Evolutionary conservation across 305 asterid genomes (phyloP).

Genomic region (Solanum hybrid): DNA sequence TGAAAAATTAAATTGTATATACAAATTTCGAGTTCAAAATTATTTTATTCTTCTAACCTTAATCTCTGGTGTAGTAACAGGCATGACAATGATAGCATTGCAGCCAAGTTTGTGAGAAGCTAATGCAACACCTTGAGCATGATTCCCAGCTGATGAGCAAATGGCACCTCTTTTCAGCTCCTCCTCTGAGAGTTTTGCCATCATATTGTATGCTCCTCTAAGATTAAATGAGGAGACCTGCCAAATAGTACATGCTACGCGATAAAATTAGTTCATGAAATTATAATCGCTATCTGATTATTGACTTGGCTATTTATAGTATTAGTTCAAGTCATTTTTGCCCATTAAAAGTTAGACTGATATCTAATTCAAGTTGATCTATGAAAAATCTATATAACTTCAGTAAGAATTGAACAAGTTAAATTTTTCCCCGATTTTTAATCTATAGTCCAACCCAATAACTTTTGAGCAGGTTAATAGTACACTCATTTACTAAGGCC

Average conservation of each 20-base stretch:
- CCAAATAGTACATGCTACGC: background rate
- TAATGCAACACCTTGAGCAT: slow-evolving; percentile 89
- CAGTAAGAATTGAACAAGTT: background rate
- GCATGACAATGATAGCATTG: slow-evolving; percentile 77
- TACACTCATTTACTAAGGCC: too few species aligned
- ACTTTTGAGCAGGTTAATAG: background rate
- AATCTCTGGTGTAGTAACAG: slow-evolving; percentile 76
- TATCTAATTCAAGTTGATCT: background rate
- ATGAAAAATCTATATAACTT: too few species aligned
- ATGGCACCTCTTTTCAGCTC: slow-evolving; percentile 64
- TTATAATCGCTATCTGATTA: background rate
- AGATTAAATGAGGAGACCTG: slow-evolving; percentile 89
- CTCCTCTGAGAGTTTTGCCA: slow-evolving; percentile 69
- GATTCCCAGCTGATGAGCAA: slow-evolving; percentile 94
- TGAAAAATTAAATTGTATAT: background rate
- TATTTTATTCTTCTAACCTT: slow-evolving; percentile 28
- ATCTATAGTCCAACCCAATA: background rate
- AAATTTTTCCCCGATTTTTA: too few species aligned
- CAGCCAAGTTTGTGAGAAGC: slow-evolving; percentile 70
- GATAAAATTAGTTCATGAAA: background rate
- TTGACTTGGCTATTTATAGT: background rate
- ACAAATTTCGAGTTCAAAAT: too few species aligned
- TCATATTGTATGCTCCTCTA: slow-evolving; percentile 94
- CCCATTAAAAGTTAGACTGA: background rate
- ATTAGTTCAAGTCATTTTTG: background rate